phyloP scores from a whole-genome alignment of 208 protist species.

The Crithidia fasciculata region DNA sequence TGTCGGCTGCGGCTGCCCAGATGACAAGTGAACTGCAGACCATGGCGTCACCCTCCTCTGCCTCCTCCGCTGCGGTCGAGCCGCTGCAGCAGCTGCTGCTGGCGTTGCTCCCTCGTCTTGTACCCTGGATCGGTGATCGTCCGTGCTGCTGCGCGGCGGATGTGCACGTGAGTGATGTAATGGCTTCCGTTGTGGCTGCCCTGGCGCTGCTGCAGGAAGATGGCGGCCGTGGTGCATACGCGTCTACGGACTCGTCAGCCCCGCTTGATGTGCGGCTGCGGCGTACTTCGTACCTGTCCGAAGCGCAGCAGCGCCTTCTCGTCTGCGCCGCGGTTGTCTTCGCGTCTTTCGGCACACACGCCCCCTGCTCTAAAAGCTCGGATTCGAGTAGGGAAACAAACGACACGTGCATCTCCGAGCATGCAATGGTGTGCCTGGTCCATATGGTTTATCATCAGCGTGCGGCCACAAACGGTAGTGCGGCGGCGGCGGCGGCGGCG shows the following conservation, averaged over 20 bases:
- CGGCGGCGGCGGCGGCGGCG: neutral
- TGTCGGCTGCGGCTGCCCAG: neutral
- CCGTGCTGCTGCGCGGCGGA: neutral
- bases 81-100: neutral
- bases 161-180: conserved; percentile 3
- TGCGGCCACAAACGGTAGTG: neutral
- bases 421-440: neutral
- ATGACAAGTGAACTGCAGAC: neutral
- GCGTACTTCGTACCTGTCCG: conserved; percentile 7
- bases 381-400: neutral
- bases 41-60: too few species aligned
- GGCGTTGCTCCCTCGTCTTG: neutral
- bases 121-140: conserved; percentile 4
- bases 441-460: conserved; percentile 4
- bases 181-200: conserved; percentile 5
- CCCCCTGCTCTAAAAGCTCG: neutral
- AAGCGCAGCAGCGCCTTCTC: conserved; percentile 16
- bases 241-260: neutral
- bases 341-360: neutral
- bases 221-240: neutral
- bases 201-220: neutral
- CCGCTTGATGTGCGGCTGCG: conserved; percentile 16
- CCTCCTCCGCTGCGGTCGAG: too few species aligned
- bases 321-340: conserved; percentile 23
- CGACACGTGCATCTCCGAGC: neutral